Percentiles rank a stretch among this genome's conserved stretches.
Conservation (phyloP, 2,329 filamentous ascomycete species). For the Trichophyton benhamiae region DNA sequence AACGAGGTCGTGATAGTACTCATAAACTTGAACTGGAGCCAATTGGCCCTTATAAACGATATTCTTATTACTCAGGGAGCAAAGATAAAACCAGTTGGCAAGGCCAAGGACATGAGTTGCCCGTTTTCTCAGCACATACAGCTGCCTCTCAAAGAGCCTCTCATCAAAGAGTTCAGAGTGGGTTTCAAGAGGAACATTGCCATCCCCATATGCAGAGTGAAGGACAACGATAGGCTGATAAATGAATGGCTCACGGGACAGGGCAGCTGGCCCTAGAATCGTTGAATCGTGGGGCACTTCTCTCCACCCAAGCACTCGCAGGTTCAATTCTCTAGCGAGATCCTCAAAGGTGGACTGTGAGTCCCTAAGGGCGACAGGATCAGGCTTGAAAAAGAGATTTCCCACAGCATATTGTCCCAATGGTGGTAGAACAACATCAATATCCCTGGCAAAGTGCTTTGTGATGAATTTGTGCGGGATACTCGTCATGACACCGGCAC, state of each 20-base stretch:
- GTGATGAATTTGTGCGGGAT: slow-evolving; percentile 97
- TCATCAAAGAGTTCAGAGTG: slow-evolving; percentile 74
- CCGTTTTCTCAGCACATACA: slow-evolving; percentile 89
- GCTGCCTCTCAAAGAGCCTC: slow-evolving; percentile 75
- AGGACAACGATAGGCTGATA: slow-evolving; percentile 91
- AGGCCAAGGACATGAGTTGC: slow-evolving; percentile 88
- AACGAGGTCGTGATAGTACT: slow-evolving; percentile 94
- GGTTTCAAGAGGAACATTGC: slow-evolving; percentile 62
- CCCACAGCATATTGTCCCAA: slow-evolving; percentile 91
- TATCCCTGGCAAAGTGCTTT: slow-evolving; percentile 93
- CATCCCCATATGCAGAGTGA: slow-evolving; percentile 69
- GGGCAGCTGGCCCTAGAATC: slow-evolving; percentile 80
- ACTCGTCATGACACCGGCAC: slow-evolving; percentile 98
- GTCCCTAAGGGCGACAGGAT: slow-evolving; percentile 76
- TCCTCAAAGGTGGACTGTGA: slow-evolving; percentile 90
- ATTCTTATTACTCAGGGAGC: slow-evolving; percentile 93
- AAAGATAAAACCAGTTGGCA: slow-evolving; percentile 98
- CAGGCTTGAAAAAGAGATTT: slow-evolving; percentile 97
- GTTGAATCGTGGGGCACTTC: slow-evolving; percentile 88
- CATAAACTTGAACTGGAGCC: slow-evolving; percentile 87
- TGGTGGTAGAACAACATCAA: slow-evolving; percentile 73
- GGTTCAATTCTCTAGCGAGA: slow-evolving; percentile 72
- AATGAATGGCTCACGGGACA: slow-evolving; percentile 88
- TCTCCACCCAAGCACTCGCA: slow-evolving; percentile 92
- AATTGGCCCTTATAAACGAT: slow-evolving; percentile 98